Evolutionary conservation across 352 stramenopile species (phyloP), one percentile per base, ranked within the genome.

Genomic region (Phytopythium ostracodes): DNA sequence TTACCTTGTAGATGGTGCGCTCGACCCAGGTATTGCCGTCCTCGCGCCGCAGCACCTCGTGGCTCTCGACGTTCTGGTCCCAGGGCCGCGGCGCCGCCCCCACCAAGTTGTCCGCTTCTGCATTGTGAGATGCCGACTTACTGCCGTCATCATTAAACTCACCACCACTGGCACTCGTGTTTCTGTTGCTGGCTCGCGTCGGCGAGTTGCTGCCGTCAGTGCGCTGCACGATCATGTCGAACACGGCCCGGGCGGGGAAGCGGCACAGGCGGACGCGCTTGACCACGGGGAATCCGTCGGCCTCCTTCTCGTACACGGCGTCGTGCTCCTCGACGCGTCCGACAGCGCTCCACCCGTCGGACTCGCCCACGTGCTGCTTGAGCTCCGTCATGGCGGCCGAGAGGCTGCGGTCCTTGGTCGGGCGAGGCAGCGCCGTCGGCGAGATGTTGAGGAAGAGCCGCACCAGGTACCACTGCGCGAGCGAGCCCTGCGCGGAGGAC

Each of bases 161-260:
- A 12, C 24, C 29, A 20, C 11, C 4, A 35, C 14, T 35, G n/a
- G n/a, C n/a, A n/a, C n/a, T n/a, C n/a, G n/a, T n/a, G 11, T 4
- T 24, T 11, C 52, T 24, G 15, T 31, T 47, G 25, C 46, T 27
- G 12, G 46, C 15, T 27, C 24, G 11, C 14, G 22, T 25, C 2
- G 53, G 53, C 9, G 53, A 59, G 14, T n/a, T 49, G 53, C n/a
- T 49, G 24, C 53, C 40, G 40, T 60, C 55, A 10, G 35, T 2
- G 24, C 55, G 36, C 38, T 35, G 55, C 2, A 80, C 81, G 35
- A 90, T 73, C 69, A 88, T 79, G 58, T 91, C 84, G 56, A 90
- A 93, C 31, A 91, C 62, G 0, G 84, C 81, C 15, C 84, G 79
- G 33, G 84, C 78, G 44, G 84, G 84, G 52, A 89, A 93, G 15